Evolutionary conservation across 139 green algal genomes (phyloP).

Genomic region (Volvox reticuliferus): DNA sequence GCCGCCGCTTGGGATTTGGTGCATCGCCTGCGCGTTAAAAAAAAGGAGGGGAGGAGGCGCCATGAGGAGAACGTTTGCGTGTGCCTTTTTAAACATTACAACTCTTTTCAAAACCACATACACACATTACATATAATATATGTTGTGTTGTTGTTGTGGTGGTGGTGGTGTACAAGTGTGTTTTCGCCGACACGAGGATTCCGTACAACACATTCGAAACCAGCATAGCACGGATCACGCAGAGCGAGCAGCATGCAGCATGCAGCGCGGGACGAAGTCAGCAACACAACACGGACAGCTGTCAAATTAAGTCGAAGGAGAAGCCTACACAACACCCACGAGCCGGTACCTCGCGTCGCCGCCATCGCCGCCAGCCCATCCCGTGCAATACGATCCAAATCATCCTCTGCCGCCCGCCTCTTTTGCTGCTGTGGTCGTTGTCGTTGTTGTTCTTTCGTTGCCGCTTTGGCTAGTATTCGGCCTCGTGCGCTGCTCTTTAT

Average conservation of each 20-base stretch:
- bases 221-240: too few species aligned
- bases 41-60: too few species aligned
- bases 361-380: background rate
- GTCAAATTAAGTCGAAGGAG: too few species aligned
- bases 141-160: too few species aligned
- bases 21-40: background rate
- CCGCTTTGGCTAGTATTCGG: slow-evolving; percentile 4
- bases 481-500: background rate
- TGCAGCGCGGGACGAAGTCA: background rate
- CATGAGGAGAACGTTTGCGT: background rate
- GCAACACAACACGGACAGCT: background rate
- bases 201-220: too few species aligned
- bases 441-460: slow-evolving; percentile 42
- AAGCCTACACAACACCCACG: too few species aligned
- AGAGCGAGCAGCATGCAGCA: too few species aligned
- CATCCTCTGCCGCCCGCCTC: slow-evolving; percentile 31
- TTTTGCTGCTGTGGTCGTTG: slow-evolving; percentile 27
- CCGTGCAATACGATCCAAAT: slow-evolving; percentile 38
- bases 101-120: too few species aligned
- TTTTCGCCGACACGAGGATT: too few species aligned
- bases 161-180: too few species aligned
- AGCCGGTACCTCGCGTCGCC: background rate
- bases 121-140: too few species aligned
- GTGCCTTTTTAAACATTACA: too few species aligned
- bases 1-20: slow-evolving; percentile 37